Conservation (phyloP, 2,329 filamentous ascomycete genomes). For the Tolypocladium inflatum region DNA sequence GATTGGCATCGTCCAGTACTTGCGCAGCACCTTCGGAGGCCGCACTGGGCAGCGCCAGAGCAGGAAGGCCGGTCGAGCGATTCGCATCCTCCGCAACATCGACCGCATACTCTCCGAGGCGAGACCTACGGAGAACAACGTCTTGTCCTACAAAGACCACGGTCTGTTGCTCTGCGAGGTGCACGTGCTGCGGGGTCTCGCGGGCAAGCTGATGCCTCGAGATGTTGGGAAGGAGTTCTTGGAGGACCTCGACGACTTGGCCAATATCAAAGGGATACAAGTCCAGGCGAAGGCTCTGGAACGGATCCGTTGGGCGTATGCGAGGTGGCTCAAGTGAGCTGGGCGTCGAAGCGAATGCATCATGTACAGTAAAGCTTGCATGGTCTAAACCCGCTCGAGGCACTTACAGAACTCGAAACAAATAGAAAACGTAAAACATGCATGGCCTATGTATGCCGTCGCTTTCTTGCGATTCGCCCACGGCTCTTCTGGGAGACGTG, state of each 20-base stretch:
- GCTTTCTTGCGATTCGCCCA: background rate
- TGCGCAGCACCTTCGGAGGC: slow-evolving; percentile 59
- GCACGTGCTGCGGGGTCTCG: slow-evolving; percentile 64
- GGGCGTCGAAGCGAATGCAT: background rate
- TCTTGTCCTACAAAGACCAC: slow-evolving; percentile 86
- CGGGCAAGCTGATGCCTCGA: slow-evolving; percentile 53
- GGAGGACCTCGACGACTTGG: slow-evolving; percentile 78
- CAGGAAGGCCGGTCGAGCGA: slow-evolving; percentile 57
- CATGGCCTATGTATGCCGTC: background rate
- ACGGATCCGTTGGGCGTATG: slow-evolving; percentile 85
- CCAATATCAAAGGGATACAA: slow-evolving; percentile 71
- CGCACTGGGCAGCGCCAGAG: slow-evolving; percentile 58
- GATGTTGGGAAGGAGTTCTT: slow-evolving; percentile 76
- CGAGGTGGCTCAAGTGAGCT: slow-evolving; percentile 53
- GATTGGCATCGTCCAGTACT: slow-evolving; percentile 63
- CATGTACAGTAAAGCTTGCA: background rate
- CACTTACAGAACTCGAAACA: background rate
- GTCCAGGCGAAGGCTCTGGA: slow-evolving; percentile 72
- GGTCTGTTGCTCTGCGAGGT: slow-evolving; percentile 85
- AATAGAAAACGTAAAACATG: background rate
- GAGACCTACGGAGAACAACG: slow-evolving; percentile 58
- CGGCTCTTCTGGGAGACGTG: background rate
- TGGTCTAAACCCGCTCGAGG: background rate
- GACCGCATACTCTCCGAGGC: slow-evolving; percentile 68
- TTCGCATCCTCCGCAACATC: slow-evolving; percentile 77